Percentiles rank a stretch among this genome's conserved stretches.
These are phyloP conservation scores for Apiotrichum sp. DNA, from an alignment of 1,284 basidiomycete species.

Conservation along the genomic window DNA sequence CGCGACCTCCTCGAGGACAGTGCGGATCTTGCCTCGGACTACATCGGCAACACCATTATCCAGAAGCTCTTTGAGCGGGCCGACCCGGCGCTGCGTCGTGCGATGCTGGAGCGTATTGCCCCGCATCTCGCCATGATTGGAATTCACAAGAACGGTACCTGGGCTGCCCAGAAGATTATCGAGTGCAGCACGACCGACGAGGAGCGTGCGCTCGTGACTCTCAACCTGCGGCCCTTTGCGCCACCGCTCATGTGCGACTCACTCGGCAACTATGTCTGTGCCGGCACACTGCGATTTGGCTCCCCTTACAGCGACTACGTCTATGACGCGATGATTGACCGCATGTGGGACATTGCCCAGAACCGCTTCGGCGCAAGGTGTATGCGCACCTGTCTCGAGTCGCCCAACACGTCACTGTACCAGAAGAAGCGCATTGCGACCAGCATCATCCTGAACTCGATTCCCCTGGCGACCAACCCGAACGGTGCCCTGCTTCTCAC, in stretches of 20 bases:
- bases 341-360: slow-evolving; percentile 96
- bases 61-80: slow-evolving; percentile 94
- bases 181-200: slow-evolving; percentile 87
- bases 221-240: slow-evolving; percentile 81
- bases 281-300: slow-evolving; percentile 83
- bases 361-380: slow-evolving; percentile 89
- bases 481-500: slow-evolving; percentile 93
- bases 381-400: slow-evolving; percentile 95
- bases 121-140: slow-evolving; percentile 96
- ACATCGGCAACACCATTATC: slow-evolving; percentile 97
- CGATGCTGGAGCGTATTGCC: slow-evolving; percentile 87
- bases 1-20: slow-evolving; percentile 74
- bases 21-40: slow-evolving; percentile 57
- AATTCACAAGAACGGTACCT: slow-evolving; percentile 98
- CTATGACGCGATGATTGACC: slow-evolving; percentile 95
- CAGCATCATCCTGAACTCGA: slow-evolving; percentile 91
- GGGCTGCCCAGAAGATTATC: slow-evolving; percentile 99
- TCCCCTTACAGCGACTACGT: slow-evolving; percentile 87
- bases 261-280: slow-evolving; percentile 92
- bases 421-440: slow-evolving; percentile 93
- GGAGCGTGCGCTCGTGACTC: slow-evolving; percentile 75
- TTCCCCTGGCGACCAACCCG: slow-evolving; percentile 93
- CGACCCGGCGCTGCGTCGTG: slow-evolving; percentile 66
- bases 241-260: slow-evolving; percentile 92
- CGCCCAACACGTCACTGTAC: slow-evolving; percentile 70